Conservation (phyloP, 306 rosid species). For the Trifolium subterraneum region DNA sequence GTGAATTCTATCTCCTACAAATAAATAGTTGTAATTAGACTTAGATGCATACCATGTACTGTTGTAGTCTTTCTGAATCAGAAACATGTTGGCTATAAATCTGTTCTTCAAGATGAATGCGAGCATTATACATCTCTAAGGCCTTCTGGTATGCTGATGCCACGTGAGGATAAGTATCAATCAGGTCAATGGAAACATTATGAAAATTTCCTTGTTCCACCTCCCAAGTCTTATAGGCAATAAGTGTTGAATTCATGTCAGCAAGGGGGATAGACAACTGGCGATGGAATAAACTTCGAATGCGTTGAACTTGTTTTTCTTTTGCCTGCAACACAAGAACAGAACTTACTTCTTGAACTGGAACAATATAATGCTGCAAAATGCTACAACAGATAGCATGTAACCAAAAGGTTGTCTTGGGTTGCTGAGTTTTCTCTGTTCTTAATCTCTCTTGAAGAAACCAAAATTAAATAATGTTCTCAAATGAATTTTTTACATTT, state of each 20-base stretch:
- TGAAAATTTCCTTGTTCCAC: slow-evolving; percentile 59
- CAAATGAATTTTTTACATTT: slow-evolving; percentile 9
- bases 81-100: slow-evolving; percentile 59
- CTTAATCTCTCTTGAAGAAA: slow-evolving; percentile 24
- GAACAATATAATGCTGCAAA: slow-evolving; percentile 34
- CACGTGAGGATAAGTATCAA: slow-evolving; percentile 63
- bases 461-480: slow-evolving; percentile 23
- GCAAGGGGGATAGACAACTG: slow-evolving; percentile 84
- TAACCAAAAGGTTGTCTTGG: slow-evolving; percentile 7
- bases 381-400: slow-evolving; percentile 34
- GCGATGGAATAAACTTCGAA: slow-evolving; percentile 80
- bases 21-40: slow-evolving; percentile 20
- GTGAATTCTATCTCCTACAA: slow-evolving; percentile 18
- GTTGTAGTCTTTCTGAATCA: slow-evolving; percentile 71
- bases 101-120: slow-evolving; percentile 67
- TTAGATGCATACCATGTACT: slow-evolving; percentile 60
- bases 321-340: slow-evolving; percentile 61
- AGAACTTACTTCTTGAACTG: slow-evolving; percentile 25
- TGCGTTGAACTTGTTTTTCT: slow-evolving; percentile 75
- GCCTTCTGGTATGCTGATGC: slow-evolving; percentile 75
- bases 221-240: slow-evolving; percentile 84
- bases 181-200: slow-evolving; percentile 50
- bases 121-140: slow-evolving; percentile 73
- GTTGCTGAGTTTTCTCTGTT: slow-evolving; percentile 9
- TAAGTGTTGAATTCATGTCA: slow-evolving; percentile 72